Base-by-base conservation (phyloP, 495 filamentous ascomycete species). In the Penicillium coffeae region DNA sequence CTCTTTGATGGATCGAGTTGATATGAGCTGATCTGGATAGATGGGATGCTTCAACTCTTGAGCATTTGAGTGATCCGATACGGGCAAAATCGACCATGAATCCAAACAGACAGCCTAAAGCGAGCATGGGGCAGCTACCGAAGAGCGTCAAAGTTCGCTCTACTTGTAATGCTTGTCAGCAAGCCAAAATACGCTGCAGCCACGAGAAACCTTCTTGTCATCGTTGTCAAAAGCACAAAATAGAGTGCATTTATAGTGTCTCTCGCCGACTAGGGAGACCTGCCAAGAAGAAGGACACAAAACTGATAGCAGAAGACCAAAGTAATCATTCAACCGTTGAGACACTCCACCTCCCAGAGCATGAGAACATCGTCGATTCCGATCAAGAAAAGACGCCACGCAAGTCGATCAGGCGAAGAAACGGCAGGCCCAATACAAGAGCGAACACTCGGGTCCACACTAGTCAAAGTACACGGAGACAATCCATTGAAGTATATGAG, bases 101-200 rank as follows among this genome's bases (percentile, higher is more conserved):
- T 38, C 47, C 56, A 13, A 22, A 20, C 2, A 58, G 42, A 30
- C 39, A 47, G 19, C 44, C 39, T 33, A 50, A 51, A 30, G 3
- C 47, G 13, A 41, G 39, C 8, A 38, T 47, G 8, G 55, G 56
- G 12, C 51, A 58, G 15, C 50, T 69, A 3, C 64, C 68, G 7
- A 69, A 67, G 35, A 69, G 64, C 30, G 66, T 71, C 39, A 75
- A 73, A 43, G 62, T 74, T 32, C 71, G 73, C 41, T 66, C 66
- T 1, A 75, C 73, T 0, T 77, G 74, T 55, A 75, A 77, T 47
- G 65, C 71, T 14, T 77, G 73, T 30, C 71, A 75, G 38, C 65
- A 75, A 39, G 70, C 68, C 10, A 77, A 77, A 43, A 69, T 77
- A 16, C 64, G 72, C n/a, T 77, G 74, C 56, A 71, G 70, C 30